A percentile compares a stretch with the other conserved stretches of the same genome.
Conservation (phyloP, 371 early-diverging fungal genomes). For the Mortierella sp. region DNA sequence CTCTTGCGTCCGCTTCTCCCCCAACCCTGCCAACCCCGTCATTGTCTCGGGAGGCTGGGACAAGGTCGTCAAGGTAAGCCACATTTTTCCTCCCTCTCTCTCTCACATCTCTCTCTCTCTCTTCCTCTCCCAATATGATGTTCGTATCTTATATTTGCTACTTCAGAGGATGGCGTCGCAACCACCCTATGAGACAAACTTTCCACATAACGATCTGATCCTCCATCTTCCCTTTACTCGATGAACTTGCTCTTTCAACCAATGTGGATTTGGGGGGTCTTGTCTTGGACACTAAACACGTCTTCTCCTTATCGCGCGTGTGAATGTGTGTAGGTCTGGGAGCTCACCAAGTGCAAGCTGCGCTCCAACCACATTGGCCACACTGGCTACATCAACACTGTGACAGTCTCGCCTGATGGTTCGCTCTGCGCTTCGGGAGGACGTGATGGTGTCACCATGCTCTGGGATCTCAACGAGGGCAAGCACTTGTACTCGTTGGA, state of each 20-base stretch:
- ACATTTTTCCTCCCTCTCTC: neutral
- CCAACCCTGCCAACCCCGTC: slow-evolving; percentile 97
- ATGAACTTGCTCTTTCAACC: no score
- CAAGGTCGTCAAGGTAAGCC: slow-evolving; percentile 96
- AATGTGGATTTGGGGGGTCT: no score
- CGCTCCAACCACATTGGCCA: slow-evolving; percentile 99
- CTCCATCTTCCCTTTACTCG: slow-evolving; percentile 10
- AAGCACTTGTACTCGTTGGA: slow-evolving; percentile 99
- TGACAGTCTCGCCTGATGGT: slow-evolving; percentile 99
- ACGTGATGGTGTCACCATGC: slow-evolving; percentile 98
- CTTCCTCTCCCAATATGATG: slow-evolving; percentile 1
- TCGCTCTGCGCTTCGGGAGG: slow-evolving; percentile 99
- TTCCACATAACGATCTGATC: slow-evolving; percentile 56
- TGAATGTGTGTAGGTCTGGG: slow-evolving; percentile 90
- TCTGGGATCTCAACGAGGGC: slow-evolving; percentile 99
- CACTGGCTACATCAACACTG: slow-evolving; percentile 97
- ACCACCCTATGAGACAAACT: slow-evolving; percentile 66
- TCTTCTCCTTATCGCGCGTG: neutral
- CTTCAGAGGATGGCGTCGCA: slow-evolving; percentile 66
- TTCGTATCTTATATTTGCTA: slow-evolving; percentile 64
- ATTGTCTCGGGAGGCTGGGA: slow-evolving; percentile 99
- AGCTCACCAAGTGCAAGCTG: slow-evolving; percentile 96
- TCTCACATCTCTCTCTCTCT: no score
- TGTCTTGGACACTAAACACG: no score
- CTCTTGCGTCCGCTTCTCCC: slow-evolving; percentile 98